Evolutionary conservation across 345 rosid genomes (phyloP).

Genomic region (Eucalyptus sp.): DNA sequence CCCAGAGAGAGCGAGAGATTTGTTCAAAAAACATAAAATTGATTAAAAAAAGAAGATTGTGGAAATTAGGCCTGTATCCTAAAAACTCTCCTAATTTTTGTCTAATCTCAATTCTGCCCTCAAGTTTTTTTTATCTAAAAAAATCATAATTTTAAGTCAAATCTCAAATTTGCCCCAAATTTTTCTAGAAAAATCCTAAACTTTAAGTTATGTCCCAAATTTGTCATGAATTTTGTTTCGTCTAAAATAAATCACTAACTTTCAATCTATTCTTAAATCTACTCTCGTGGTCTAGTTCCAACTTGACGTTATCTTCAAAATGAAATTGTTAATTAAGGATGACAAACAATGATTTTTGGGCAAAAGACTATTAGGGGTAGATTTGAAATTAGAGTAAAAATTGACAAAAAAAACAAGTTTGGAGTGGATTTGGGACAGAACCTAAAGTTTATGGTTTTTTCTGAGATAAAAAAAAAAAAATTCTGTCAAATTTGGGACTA

Average conservation of each 20-base stretch:
- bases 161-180: no score
- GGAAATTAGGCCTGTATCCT: not conserved
- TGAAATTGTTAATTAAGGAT: no score
- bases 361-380: no score
- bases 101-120: not conserved
- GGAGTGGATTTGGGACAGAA: rapidly evolving
- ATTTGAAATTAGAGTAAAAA: not conserved
- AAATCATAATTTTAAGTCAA: not conserved
- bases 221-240: rapidly evolving
- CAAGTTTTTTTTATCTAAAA: not conserved
- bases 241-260: no score
- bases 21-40: not conserved
- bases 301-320: no score
- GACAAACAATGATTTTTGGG: no score
- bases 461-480: rapidly evolving
- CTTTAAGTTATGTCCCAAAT: rapidly evolving
- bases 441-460: no score
- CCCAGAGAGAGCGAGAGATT: not conserved
- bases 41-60: not conserved
- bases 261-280: not conserved
- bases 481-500: rapidly evolving
- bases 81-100: no score
- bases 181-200: not conserved
- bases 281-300: no score
- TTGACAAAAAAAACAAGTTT: rapidly evolving